Percentiles rank a stretch among this genome's conserved stretches.
Evolutionary conservation across 225 moss, liverwort and hornwort genomes (phyloP).

Genomic region (Sphagnum contortum): DNA sequence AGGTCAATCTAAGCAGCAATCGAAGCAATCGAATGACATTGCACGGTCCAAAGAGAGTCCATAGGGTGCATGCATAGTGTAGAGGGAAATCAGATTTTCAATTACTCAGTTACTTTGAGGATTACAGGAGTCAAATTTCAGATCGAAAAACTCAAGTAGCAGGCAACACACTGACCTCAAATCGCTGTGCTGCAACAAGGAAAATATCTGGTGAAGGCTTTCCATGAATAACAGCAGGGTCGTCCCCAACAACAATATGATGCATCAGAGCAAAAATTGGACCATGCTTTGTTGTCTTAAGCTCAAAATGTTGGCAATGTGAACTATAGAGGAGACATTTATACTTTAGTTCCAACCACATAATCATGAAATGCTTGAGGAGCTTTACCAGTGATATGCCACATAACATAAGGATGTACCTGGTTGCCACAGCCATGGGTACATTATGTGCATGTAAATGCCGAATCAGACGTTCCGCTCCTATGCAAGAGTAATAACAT

Average conservation of each 20-base stretch:
- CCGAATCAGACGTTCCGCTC: slow-evolving; percentile 72
- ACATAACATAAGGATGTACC: slow-evolving; percentile 29
- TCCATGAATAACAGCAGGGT: slow-evolving; percentile 62
- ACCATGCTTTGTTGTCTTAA: slow-evolving; percentile 82
- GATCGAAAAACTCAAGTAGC: too few species aligned
- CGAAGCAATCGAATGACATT: too few species aligned
- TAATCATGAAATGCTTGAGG: slow-evolving; percentile 15
- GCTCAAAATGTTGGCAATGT: slow-evolving; percentile 80
- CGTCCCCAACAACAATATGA: slow-evolving; percentile 92
- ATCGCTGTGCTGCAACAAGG: slow-evolving; percentile 57
- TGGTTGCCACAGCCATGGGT: slow-evolving; percentile 93
- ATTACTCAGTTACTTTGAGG: too few species aligned
- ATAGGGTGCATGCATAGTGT: too few species aligned
- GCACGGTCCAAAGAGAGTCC: too few species aligned
- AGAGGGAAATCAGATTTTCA: too few species aligned
- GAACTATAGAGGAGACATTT: slow-evolving; percentile 57
- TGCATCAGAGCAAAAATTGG: slow-evolving; percentile 76
- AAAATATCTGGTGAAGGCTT: slow-evolving; percentile 93
- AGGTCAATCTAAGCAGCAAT: too few species aligned
- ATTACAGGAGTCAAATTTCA: too few species aligned
- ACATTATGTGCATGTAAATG: slow-evolving; percentile 68
- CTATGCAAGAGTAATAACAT: slow-evolving; percentile 15
- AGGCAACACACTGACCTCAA: slow-evolving; percentile 30
- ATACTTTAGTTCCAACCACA: slow-evolving; percentile 21
- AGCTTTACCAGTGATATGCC: slow-evolving; percentile 13